Conservation (phyloP, 148 eudicot species). For the Agrostemma githago region DNA sequence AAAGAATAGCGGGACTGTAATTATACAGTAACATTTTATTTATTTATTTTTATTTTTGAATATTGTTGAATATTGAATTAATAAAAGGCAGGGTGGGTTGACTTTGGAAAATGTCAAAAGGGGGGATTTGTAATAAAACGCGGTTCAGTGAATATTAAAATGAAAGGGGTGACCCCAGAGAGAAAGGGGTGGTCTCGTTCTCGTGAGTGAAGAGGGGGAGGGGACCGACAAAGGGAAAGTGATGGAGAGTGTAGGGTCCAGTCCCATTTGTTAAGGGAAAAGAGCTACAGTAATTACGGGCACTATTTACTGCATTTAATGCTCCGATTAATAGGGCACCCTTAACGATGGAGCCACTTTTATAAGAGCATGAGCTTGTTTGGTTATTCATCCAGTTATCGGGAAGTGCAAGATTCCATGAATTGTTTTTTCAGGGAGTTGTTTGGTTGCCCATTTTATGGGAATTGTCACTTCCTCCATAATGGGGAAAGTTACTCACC, state of each 20-base stretch:
- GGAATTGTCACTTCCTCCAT: too few relatives aligned
- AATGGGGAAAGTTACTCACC: too few relatives aligned
- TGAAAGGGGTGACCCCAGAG: background rate
- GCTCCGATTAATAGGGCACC: background rate
- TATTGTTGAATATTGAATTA: too few relatives aligned
- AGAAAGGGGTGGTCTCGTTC: conserved; percentile 18
- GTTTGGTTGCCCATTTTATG: too few relatives aligned
- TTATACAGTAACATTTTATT: background rate
- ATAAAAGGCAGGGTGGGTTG: conserved; percentile 15
- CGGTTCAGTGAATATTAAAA: conserved; percentile 11
- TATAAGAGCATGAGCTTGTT: too few relatives aligned
- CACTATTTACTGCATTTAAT: conserved; percentile 9
- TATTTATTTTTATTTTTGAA: background rate
- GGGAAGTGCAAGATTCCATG: too few relatives aligned
- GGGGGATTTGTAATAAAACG: conserved; percentile 7
- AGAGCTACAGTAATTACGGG: background rate
- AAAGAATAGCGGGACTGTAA: too few relatives aligned
- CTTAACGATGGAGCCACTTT: conserved; percentile 1
- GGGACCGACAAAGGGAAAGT: conserved; percentile 30
- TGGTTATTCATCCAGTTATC: too few relatives aligned
- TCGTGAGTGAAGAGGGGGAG: background rate
- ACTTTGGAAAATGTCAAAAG: conserved; percentile 35
- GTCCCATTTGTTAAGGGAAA: background rate
- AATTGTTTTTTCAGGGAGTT: too few relatives aligned
- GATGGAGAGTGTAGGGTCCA: conserved; percentile 9